phyloP scores from a whole-genome alignment of 306 rosid genomes.

The Prunus campanulata region DNA sequence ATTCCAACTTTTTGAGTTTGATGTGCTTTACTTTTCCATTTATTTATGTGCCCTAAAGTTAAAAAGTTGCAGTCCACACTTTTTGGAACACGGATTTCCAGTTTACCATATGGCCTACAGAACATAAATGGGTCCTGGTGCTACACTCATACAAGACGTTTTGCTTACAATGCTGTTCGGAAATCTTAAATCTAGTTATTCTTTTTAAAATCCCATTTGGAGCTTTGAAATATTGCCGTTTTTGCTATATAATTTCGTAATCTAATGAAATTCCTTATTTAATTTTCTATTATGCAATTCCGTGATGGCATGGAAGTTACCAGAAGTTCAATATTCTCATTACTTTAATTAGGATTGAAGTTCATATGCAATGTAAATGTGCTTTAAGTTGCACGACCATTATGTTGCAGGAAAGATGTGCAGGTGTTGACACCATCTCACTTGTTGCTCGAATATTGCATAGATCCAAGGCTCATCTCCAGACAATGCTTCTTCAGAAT shows the following conservation, averaged over 20 bases:
- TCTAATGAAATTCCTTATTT: background rate
- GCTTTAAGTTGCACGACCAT: conserved; percentile 22
- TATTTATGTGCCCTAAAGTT: background rate
- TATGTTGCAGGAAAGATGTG: conserved; percentile 88
- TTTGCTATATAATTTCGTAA: background rate
- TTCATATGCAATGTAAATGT: conserved; percentile 23
- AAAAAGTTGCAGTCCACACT: background rate
- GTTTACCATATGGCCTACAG: background rate
- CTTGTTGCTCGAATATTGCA: conserved; percentile 79
- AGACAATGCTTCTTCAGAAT: conserved; percentile 83
- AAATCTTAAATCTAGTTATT: too few relatives aligned
- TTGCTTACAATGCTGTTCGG: background rate
- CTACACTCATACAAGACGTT: background rate
- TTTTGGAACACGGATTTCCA: background rate
- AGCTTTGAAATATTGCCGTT: background rate
- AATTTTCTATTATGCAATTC: background rate
- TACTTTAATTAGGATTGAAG: background rate
- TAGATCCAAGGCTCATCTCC: conserved; percentile 86
- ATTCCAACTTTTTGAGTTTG: background rate
- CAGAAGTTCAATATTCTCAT: background rate
- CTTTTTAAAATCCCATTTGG: background rate
- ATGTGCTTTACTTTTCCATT: background rate
- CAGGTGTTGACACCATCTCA: conserved; percentile 79
- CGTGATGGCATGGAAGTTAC: background rate
- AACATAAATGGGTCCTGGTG: background rate